phyloP scores from a whole-genome alignment of 2,329 filamentous ascomycete genomes.

The Akanthomyces uredinophilus region DNA sequence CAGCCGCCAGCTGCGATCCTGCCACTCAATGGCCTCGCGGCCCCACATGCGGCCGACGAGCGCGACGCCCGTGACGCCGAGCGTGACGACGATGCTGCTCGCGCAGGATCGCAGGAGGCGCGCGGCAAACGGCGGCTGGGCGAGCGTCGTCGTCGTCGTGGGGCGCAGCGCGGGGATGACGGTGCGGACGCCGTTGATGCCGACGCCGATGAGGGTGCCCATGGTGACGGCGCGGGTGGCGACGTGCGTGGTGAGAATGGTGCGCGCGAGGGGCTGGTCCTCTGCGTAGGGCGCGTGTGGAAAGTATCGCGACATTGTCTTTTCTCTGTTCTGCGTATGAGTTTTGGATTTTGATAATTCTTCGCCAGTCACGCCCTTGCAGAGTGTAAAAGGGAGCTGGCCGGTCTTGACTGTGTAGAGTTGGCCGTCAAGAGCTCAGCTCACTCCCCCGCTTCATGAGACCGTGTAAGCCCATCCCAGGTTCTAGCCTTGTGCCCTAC shows the following conservation, averaged over 20 bases:
- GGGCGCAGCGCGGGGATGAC: constrained; percentile 26
- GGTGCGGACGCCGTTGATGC: constrained; percentile 31
- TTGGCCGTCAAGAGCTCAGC: background rate
- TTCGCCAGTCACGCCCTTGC: background rate
- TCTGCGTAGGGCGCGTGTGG: constrained; percentile 56
- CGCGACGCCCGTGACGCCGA: constrained; percentile 38
- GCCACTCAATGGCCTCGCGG: constrained; percentile 56
- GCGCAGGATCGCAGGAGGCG: constrained; percentile 42
- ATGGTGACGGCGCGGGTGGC: constrained; percentile 50
- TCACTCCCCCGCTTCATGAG: background rate
- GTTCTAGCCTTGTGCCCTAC: background rate
- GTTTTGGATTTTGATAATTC: background rate
- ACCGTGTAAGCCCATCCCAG: background rate
- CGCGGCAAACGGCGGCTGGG: constrained; percentile 23
- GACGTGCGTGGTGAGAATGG: constrained; percentile 56
- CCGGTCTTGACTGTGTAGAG: background rate
- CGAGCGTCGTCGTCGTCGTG: constrained; percentile 21
- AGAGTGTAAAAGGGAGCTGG: background rate
- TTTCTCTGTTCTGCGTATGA: background rate
- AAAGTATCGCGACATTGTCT: constrained; percentile 49
- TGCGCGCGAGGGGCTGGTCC: constrained; percentile 51
- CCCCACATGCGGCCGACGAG: constrained; percentile 49
- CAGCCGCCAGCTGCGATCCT: constrained; percentile 58
- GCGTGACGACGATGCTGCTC: constrained; percentile 39
- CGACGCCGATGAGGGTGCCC: constrained; percentile 45